Percentiles rank a stretch among this genome's conserved stretches.
Conservation (phyloP, 2,329 filamentous ascomycete species). For the Pestalotiopsis fici region DNA sequence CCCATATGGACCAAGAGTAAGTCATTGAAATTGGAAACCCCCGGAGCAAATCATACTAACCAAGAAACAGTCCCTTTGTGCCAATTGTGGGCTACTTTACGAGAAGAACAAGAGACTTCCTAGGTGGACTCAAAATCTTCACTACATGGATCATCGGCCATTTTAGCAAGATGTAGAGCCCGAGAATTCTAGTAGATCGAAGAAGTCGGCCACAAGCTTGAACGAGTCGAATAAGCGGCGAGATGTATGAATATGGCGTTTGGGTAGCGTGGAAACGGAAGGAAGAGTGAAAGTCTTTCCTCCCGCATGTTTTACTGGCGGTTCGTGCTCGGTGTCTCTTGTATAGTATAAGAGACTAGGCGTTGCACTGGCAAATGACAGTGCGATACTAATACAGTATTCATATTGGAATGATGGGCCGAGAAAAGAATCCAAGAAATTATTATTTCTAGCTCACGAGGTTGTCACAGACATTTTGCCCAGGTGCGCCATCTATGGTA, state of each 20-base stretch:
- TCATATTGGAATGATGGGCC: neutral
- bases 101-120: constrained; percentile 86
- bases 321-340: neutral
- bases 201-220: neutral
- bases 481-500: too few relatives aligned
- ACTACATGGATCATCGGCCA: constrained; percentile 39
- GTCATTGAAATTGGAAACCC: constrained; percentile 28
- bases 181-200: neutral
- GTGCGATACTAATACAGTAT: neutral
- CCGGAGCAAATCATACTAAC: neutral
- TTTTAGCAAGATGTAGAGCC: constrained; percentile 11
- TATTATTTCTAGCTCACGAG: neutral
- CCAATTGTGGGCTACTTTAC: constrained; percentile 88
- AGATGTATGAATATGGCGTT: constrained; percentile 14
- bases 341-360: neutral
- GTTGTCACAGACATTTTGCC: too few relatives aligned
- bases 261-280: neutral
- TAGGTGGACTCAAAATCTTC: constrained; percentile 72
- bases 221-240: neutral
- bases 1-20: constrained; percentile 78
- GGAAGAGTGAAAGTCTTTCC: neutral
- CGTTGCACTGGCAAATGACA: neutral
- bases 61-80: constrained; percentile 72
- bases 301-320: neutral
- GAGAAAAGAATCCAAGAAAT: neutral